Conservation (phyloP, 257 asterid genomes). For the Solanum sitiens region DNA sequence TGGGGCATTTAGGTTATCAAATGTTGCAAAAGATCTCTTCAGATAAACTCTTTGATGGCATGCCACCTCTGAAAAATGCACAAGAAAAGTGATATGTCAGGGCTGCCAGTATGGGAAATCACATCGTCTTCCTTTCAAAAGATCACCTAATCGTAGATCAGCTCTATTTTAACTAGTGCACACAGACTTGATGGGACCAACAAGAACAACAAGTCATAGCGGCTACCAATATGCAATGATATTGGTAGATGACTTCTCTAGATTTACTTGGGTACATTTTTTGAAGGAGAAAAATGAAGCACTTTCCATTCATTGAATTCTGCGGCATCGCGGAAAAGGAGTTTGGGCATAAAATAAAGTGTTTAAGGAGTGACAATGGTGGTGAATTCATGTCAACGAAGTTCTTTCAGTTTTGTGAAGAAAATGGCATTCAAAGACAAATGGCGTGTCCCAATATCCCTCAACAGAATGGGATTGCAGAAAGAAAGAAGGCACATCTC, state of each 20-base stretch:
- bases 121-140: neutral
- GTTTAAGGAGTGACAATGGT: no score
- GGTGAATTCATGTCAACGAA: no score
- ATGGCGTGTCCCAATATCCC: no score
- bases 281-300: neutral
- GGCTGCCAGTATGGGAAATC: neutral
- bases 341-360: neutral
- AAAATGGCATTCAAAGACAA: no score
- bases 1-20: neutral
- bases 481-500: no score
- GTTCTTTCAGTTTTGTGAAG: no score
- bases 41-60: neutral
- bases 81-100: neutral
- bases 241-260: neutral
- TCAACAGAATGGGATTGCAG: no score
- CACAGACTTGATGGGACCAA: neutral
- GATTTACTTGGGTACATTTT: neutral
- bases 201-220: neutral
- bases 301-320: neutral
- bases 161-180: neutral
- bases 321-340: neutral
- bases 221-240: neutral
- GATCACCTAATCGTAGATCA: neutral
- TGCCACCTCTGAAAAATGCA: neutral
- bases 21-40: neutral